Conservation (phyloP, 345 rosid genomes). For the Salix caprea region DNA sequence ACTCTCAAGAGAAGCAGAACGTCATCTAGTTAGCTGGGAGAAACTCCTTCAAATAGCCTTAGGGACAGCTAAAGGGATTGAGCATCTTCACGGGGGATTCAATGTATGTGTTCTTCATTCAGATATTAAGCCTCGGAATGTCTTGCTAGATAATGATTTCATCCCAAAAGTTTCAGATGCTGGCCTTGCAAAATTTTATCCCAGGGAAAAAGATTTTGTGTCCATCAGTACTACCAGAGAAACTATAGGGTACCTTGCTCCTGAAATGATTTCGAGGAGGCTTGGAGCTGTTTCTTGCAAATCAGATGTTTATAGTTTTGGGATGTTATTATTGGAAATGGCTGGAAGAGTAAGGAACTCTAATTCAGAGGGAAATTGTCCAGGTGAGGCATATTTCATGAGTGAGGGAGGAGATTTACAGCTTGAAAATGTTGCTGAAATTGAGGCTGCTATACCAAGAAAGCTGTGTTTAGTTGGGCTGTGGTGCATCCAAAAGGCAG, state of each 20-base stretch:
- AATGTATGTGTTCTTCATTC: constrained; percentile 29
- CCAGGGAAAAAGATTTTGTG: constrained; percentile 17
- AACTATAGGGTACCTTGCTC: constrained; percentile 24
- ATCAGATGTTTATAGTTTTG: constrained; percentile 30
- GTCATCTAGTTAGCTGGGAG: constrained; percentile 24
- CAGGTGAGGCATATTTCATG: constrained; percentile 3
- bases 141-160: constrained; percentile 22
- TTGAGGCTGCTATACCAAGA: constrained; percentile 21
- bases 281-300: constrained; percentile 19
- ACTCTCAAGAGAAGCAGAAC: constrained; percentile 1
- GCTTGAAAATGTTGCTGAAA: constrained; percentile 15
- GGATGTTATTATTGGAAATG: constrained; percentile 28
- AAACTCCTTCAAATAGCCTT: constrained; percentile 18
- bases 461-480: constrained; percentile 33
- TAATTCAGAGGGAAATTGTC: background rate
- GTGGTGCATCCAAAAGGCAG: constrained; percentile 35
- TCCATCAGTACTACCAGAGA: constrained; percentile 15
- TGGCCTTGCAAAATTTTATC: constrained; percentile 24
- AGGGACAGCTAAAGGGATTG: constrained; percentile 28
- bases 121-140: constrained; percentile 32
- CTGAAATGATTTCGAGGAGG: constrained; percentile 21
- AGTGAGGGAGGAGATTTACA: constrained; percentile 20
- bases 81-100: constrained; percentile 26
- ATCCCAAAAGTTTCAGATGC: constrained; percentile 32
- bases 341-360: constrained; percentile 7